Conservation (phyloP, 2,329 filamentous ascomycete genomes). For the Trichoderma sp. region DNA sequence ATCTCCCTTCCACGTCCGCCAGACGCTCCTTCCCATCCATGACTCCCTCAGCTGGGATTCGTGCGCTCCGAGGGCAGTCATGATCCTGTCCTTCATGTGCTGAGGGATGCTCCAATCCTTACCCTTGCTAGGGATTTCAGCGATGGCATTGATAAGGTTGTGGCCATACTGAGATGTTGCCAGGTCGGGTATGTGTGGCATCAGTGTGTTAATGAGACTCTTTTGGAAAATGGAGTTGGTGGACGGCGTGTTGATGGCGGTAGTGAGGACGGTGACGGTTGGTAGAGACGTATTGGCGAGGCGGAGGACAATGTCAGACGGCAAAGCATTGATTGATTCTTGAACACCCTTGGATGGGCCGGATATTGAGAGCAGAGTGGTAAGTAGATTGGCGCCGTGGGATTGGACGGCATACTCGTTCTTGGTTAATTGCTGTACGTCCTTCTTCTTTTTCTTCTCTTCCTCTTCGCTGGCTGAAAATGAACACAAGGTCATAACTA, state of each 20-base stretch:
- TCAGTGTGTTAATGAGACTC: constrained; percentile 47
- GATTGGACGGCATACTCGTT: constrained; percentile 56
- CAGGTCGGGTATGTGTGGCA: constrained; percentile 46
- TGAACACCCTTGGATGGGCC: constrained; percentile 73
- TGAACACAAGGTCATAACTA: constrained; percentile 51
- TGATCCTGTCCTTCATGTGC: constrained; percentile 57
- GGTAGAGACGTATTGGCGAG: constrained; percentile 60
- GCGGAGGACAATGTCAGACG: constrained; percentile 53
- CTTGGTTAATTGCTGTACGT: constrained; percentile 44
- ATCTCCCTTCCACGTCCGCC: constrained; percentile 58
- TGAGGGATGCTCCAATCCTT: constrained; percentile 51
- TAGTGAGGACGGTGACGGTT: constrained; percentile 50
- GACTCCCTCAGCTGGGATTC: constrained; percentile 52
- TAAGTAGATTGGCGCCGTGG: constrained; percentile 79
- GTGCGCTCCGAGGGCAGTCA: constrained; percentile 46
- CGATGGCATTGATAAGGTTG: constrained; percentile 50
- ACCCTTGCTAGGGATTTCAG: constrained; percentile 49
- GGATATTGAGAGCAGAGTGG: constrained; percentile 73
- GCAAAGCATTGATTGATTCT: constrained; percentile 63
- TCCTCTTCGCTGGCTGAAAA: constrained; percentile 38
- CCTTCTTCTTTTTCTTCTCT: constrained; percentile 36
- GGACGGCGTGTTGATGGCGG: constrained; percentile 48
- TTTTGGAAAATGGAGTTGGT: constrained; percentile 56
- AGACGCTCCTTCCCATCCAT: constrained; percentile 56
- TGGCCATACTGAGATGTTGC: constrained; percentile 52